Evolutionary conservation across 768 basidiomycete genomes (phyloP).

Genomic region (Thelephora ganbajun): DNA sequence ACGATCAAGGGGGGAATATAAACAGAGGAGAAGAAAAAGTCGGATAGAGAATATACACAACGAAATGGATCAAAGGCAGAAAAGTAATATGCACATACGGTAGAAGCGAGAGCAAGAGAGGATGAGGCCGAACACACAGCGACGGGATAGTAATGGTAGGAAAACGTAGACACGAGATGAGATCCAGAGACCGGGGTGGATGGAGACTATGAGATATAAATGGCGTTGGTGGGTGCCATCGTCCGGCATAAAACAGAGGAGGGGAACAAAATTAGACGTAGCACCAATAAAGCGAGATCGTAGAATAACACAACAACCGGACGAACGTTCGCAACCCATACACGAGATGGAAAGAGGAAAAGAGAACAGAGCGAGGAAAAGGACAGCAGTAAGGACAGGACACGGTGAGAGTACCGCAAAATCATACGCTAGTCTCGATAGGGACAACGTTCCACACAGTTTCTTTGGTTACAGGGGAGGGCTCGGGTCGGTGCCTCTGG

Average conservation of each 20-base stretch:
- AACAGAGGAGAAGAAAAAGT: background rate
- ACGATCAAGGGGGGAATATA: background rate
- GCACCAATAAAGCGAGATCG: too few relatives aligned
- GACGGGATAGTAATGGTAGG: background rate
- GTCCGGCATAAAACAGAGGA: too few relatives aligned
- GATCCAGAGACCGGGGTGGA: too few relatives aligned
- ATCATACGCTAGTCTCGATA: slow-evolving; percentile 6
- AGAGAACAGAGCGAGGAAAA: background rate
- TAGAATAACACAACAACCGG: too few relatives aligned
- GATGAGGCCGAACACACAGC: background rate
- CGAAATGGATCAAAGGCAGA: background rate
- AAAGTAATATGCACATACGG: background rate
- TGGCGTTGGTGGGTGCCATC: too few relatives aligned
- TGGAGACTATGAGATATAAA: too few relatives aligned
- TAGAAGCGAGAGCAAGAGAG: background rate
- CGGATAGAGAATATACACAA: slow-evolving; percentile 5
- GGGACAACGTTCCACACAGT: slow-evolving; percentile 20
- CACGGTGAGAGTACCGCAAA: slow-evolving; percentile 1
- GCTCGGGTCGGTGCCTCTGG: slow-evolving; percentile 11
- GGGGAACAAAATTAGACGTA: too few relatives aligned
- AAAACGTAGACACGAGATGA: too few relatives aligned
- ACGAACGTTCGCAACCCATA: too few relatives aligned
- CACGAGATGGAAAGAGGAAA: background rate
- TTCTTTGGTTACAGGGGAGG: slow-evolving; percentile 6
- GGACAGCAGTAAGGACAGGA: background rate